Conservation (phyloP, 176 grass and related monocot genomes). For the Lolium multiflorum region DNA sequence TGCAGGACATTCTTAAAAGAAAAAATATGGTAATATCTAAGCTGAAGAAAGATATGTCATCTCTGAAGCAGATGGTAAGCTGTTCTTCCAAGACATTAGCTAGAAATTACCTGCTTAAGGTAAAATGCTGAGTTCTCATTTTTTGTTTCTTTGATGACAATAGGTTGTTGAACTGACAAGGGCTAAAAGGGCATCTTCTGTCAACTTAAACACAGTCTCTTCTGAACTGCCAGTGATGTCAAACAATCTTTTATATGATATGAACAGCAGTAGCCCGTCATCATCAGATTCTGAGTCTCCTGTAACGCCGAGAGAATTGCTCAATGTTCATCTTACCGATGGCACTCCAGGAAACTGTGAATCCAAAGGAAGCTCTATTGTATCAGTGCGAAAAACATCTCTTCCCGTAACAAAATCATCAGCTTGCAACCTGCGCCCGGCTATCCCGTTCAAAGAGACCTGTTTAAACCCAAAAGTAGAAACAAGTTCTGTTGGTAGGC, state of each 20-base stretch:
- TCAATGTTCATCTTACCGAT: slow-evolving; percentile 29
- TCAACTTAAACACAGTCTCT: slow-evolving; percentile 37
- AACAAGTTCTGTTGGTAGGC: slow-evolving; percentile 45
- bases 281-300: slow-evolving; percentile 89
- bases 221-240: slow-evolving; percentile 70
- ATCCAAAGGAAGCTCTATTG: slow-evolving; percentile 5
- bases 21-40: slow-evolving; percentile 89
- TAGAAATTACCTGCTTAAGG: background rate
- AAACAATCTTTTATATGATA: slow-evolving; percentile 87
- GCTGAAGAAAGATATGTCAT: slow-evolving; percentile 81
- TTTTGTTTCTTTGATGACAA: slow-evolving; percentile 29
- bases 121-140: background rate
- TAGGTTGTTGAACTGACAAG: slow-evolving; percentile 87
- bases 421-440: slow-evolving; percentile 16
- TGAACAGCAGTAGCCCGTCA: slow-evolving; percentile 74
- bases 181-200: slow-evolving; percentile 61
- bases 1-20: slow-evolving; percentile 77
- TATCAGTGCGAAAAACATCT: slow-evolving; percentile 29
- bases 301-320: slow-evolving; percentile 43
- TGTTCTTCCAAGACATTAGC: background rate
- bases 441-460: slow-evolving; percentile 62
- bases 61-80: slow-evolving; percentile 76
- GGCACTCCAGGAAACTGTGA: slow-evolving; percentile 10
- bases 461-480: slow-evolving; percentile 41
- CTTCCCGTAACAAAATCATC: slow-evolving; percentile 13